Evolutionary conservation across 2,329 filamentous ascomycete species (phyloP), one percentile per base, ranked within the genome.

Genomic region (Neodidymelliopsis sp.): DNA sequence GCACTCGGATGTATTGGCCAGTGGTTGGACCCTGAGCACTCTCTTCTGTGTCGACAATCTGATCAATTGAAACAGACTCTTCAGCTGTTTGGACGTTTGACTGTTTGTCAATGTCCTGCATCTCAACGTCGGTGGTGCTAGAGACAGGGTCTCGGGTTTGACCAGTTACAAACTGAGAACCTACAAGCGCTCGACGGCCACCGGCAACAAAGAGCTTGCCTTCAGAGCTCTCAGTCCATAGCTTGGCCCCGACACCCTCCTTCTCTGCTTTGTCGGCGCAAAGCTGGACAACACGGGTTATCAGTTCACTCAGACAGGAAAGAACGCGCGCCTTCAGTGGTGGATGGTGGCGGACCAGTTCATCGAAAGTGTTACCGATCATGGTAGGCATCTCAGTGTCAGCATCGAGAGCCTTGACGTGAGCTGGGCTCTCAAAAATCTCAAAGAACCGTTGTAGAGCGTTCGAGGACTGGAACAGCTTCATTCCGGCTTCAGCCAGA

Each of bases 301-400:
- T 84, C 90, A 97, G 96, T 55, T 91, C 86, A 50, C 95, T 82
- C 12, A 96, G 85, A n/a, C 90, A 88, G 56, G 89, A 87, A 54
- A 93, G 85, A 50, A 99, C 94, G 3, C 87, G 82, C 8, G 83
- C 82, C 59, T 92, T 90, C 33, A 99, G 77, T 16, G 84, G 81
- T 0, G 95, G 94, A 64, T 99, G 94, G 68, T 99, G 94, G 29
- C 94, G 86, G 41, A 93, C 89, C 50, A 99, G 81, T 73, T 99
- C 94, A 70, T 99, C 94, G 65, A 99, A 97, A 29, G 87, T 89
- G 19, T 83, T 84, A 9, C 94, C 94, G 38, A 99, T 82, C 28
- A 85, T 84, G 22, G 82, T 83, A 8, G 92, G 83, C 49, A 95
- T 79, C 25, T 87, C 85, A 4, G 82, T 78, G 57, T 96, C 93